phyloP scores from a whole-genome alignment of 169 alveolate genomes.

The Plasmodium billcollinsi region DNA sequence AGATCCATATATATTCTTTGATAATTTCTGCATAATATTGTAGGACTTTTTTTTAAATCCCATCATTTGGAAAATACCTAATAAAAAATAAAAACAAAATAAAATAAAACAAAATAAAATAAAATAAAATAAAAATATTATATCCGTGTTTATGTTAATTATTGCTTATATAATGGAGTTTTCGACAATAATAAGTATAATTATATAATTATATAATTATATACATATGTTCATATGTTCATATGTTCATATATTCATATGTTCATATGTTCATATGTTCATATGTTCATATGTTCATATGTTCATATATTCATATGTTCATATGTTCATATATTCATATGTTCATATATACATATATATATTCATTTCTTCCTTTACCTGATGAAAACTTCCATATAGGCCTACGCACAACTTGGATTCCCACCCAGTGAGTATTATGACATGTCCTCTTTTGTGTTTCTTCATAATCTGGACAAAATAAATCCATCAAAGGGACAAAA shows the following conservation, averaged over 20 bases:
- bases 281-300: too few species aligned
- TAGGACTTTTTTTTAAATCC: conserved; percentile 32
- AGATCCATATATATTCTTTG: conserved; percentile 45
- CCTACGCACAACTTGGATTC: conserved; percentile 38
- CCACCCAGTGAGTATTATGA: conserved; percentile 55
- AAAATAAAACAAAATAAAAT: neutral
- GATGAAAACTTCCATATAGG: conserved; percentile 55
- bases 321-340: too few species aligned
- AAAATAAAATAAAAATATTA: too few species aligned
- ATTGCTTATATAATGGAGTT: too few species aligned
- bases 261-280: too few species aligned
- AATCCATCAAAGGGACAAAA: conserved; percentile 68
- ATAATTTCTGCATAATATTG: conserved; percentile 49
- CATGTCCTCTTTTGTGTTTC: neutral
- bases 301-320: too few species aligned
- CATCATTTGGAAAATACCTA: conserved; percentile 22
- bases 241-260: too few species aligned
- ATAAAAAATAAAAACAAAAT: neutral
- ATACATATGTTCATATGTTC: too few species aligned
- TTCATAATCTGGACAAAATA: conserved; percentile 68
- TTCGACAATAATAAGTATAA: too few species aligned
- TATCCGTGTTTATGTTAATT: too few species aligned
- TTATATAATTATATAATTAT: too few species aligned
- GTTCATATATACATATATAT: too few species aligned
- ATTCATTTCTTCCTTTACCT: conserved; percentile 6